Conservation (phyloP, 2,329 filamentous ascomycete species). For the Penicillium sp. region DNA sequence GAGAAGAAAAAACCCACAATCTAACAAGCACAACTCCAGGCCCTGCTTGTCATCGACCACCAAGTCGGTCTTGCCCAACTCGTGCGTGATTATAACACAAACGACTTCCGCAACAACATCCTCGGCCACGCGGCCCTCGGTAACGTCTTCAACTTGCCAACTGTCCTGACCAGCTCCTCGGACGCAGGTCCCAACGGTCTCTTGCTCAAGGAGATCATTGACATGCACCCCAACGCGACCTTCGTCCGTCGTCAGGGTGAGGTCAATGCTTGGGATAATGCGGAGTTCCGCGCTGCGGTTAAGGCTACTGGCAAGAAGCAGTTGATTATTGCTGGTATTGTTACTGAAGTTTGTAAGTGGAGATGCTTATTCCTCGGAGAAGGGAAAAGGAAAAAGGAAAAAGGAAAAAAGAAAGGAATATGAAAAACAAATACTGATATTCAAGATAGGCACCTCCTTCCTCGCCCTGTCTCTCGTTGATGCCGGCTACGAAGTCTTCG, state of each 20-base stretch:
- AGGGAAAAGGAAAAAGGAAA: not conserved
- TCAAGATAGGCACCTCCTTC: slow-evolving; percentile 59
- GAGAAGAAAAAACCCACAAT: too few species aligned
- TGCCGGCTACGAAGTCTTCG: slow-evolving; percentile 65
- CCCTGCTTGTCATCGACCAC: slow-evolving; percentile 34
- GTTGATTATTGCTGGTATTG: slow-evolving; percentile 68
- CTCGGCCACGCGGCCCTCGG: slow-evolving; percentile 66
- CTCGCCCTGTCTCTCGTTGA: slow-evolving; percentile 68
- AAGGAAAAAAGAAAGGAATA: not conserved
- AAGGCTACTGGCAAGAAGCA: slow-evolving; percentile 65
- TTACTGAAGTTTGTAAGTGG: slow-evolving; percentile 66
- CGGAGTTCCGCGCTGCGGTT: slow-evolving; percentile 65
- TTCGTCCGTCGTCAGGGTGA: slow-evolving; percentile 68
- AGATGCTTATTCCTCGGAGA: too few species aligned
- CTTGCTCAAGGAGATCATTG: slow-evolving; percentile 65
- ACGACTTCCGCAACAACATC: slow-evolving; percentile 65
- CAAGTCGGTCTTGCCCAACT: slow-evolving; percentile 38
- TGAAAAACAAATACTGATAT: slow-evolving; percentile 3
- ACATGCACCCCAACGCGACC: slow-evolving; percentile 65
- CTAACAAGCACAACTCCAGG: slow-evolving; percentile 8
- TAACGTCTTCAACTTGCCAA: slow-evolving; percentile 65
- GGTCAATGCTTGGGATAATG: slow-evolving; percentile 75
- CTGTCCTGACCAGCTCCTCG: slow-evolving; percentile 68
- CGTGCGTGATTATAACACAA: slow-evolving; percentile 65
- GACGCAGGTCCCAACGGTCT: slow-evolving; percentile 69